Evolutionary conservation across 306 rosid species (phyloP).

Genomic region (Cotoneaster glaucophyllus): DNA sequence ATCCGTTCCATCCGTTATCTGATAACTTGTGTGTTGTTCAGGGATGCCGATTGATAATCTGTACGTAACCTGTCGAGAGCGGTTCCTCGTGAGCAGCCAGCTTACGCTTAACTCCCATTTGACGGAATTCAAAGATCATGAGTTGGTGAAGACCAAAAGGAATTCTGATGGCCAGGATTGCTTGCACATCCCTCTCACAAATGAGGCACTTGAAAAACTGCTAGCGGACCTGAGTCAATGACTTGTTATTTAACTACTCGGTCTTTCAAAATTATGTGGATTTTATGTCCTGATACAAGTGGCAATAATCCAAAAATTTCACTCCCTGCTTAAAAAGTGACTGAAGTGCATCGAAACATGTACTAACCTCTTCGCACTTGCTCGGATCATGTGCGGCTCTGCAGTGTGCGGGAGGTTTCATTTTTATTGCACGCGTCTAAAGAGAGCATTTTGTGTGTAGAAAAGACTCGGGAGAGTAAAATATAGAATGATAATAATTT

Average conservation of each 20-base stretch:
- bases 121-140: constrained; percentile 91
- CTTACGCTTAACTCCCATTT: constrained; percentile 77
- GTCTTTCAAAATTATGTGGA: neutral
- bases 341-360: neutral
- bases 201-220: constrained; percentile 78
- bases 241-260: neutral
- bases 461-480: no score
- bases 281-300: neutral
- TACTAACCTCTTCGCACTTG: rapidly evolving
- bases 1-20: neutral
- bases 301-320: neutral
- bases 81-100: constrained; percentile 79
- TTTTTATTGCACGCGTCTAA: no score
- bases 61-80: constrained; percentile 67
- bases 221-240: constrained; percentile 40
- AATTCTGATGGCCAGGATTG: constrained; percentile 89
- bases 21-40: constrained; percentile 15
- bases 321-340: neutral
- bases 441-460: no score
- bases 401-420: no score
- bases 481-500: no score
- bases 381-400: neutral
- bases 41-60: constrained; percentile 75
- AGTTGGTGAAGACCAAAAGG: constrained; percentile 73
- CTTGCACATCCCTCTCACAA: constrained; percentile 45